Evolutionary conservation across 805 yeast genomes (phyloP).

Genomic region (Metschnikowia orientalis): DNA sequence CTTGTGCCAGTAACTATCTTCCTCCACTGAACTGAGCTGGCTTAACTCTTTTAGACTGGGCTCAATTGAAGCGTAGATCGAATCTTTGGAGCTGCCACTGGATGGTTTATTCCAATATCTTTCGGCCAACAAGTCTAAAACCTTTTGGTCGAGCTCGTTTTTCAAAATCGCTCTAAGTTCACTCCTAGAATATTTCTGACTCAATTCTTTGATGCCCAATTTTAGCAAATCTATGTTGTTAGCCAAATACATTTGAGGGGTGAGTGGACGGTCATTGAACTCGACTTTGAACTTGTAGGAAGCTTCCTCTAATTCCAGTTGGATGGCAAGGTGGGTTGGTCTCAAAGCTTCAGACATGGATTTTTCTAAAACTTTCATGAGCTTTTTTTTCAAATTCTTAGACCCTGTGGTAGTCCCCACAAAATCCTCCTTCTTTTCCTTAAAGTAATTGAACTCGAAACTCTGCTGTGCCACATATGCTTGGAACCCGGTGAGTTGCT

Average conservation of each 20-base stretch:
- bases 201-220: constrained; percentile 79
- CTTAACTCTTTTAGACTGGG: constrained; percentile 55
- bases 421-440: constrained; percentile 55
- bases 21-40: constrained; percentile 44
- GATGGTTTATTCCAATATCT: constrained; percentile 84
- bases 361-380: constrained; percentile 81
- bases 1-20: constrained; percentile 81
- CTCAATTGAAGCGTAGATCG: constrained; percentile 27
- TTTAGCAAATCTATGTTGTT: constrained; percentile 86
- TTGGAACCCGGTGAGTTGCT: constrained; percentile 46
- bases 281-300: constrained; percentile 92
- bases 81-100: constrained; percentile 13
- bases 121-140: constrained; percentile 79
- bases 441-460: constrained; percentile 55
- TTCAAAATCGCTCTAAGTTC: constrained; percentile 77
- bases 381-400: constrained; percentile 64
- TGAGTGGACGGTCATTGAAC: constrained; percentile 88
- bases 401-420: constrained; percentile 72
- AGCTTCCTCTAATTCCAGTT: constrained; percentile 90
- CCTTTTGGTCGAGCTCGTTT: constrained; percentile 83
- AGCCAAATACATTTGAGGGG: constrained; percentile 92
- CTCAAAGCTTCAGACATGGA: constrained; percentile 86
- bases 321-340: constrained; percentile 82
- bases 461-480: constrained; percentile 65
- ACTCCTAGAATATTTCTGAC: constrained; percentile 73